These are phyloP conservation scores for Scheffersomyces insectosa DNA, from an alignment of 1,139 yeast species.

Conservation along the genomic window DNA sequence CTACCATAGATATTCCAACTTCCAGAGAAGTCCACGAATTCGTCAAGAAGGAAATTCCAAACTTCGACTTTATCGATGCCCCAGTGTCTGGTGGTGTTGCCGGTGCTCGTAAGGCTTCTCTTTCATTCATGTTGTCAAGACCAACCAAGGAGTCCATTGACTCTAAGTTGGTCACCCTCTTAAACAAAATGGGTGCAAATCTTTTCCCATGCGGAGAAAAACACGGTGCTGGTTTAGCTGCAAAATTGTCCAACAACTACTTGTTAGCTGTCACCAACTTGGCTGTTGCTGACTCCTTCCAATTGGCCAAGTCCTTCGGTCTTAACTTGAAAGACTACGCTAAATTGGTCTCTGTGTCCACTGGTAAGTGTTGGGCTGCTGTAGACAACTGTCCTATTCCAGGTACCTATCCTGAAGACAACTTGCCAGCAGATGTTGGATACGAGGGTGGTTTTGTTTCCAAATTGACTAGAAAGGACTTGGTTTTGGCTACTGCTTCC, in stretches of 20 bases:
- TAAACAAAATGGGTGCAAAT: constrained; percentile 53
- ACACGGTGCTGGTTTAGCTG: constrained; percentile 60
- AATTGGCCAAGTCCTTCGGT: constrained; percentile 55
- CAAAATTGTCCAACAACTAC: constrained; percentile 60
- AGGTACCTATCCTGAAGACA: constrained; percentile 46
- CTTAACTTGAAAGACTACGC: constrained; percentile 52
- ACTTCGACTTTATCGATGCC: constrained; percentile 52
- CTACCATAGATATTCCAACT: constrained; percentile 57
- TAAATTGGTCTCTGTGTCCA: constrained; percentile 55
- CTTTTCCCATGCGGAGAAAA: constrained; percentile 54
- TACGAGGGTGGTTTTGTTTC: constrained; percentile 58
- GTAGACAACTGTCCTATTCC: constrained; percentile 62
- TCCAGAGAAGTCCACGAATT: constrained; percentile 43
- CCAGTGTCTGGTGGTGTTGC: constrained; percentile 66
- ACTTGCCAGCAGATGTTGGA: constrained; percentile 49
- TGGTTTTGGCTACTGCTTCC: constrained; percentile 53
- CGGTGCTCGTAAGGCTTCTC: constrained; percentile 57
- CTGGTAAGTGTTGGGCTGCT: constrained; percentile 63
- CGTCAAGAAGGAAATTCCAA: constrained; percentile 33
- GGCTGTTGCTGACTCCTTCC: constrained; percentile 63
- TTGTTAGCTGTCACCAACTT: constrained; percentile 58
- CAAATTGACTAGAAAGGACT: constrained; percentile 56
- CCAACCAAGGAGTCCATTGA: constrained; percentile 26
- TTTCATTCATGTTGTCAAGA: constrained; percentile 59
- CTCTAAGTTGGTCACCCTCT: constrained; percentile 27